Conservation (phyloP, 2,329 filamentous ascomycete genomes). For the Aphanocladium album region DNA sequence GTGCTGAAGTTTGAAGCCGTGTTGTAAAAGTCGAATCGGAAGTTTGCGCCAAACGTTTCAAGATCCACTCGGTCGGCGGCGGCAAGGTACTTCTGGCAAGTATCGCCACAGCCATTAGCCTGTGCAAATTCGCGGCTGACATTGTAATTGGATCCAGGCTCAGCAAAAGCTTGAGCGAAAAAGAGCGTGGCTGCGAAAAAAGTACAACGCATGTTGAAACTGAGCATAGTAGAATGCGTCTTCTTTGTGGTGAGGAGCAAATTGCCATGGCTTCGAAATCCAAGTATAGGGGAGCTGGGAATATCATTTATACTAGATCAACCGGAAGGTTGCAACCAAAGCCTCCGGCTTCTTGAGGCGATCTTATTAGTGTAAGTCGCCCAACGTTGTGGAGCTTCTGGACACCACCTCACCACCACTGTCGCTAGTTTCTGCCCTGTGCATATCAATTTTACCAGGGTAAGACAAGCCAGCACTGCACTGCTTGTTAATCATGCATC, state of each 20-base stretch:
- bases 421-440: too few relatives aligned
- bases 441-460: too few relatives aligned
- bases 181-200: neutral
- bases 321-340: neutral
- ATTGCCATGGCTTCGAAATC: neutral
- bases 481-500: neutral
- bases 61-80: neutral
- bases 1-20: slow-evolving; percentile 14
- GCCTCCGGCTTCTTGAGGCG: neutral
- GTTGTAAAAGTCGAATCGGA: slow-evolving; percentile 12
- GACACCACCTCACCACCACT: too few relatives aligned
- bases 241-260: neutral
- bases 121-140: neutral
- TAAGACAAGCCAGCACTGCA: too few relatives aligned
- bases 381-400: too few relatives aligned
- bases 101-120: slow-evolving; percentile 2
- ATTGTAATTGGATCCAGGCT: slow-evolving; percentile 8
- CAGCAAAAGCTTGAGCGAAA: neutral
- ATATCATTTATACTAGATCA: neutral
- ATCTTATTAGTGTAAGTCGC: neutral
- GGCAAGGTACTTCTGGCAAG: slow-evolving; percentile 8
- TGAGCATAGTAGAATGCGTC: too few relatives aligned
- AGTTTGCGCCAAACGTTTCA: neutral
- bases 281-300: neutral
- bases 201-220: neutral